Percentiles rank a stretch among this genome's conserved stretches.
These are phyloP conservation scores for Aspergillus avenaceus DNA, from an alignment of 495 filamentous ascomycete genomes.

Conservation along the genomic window DNA sequence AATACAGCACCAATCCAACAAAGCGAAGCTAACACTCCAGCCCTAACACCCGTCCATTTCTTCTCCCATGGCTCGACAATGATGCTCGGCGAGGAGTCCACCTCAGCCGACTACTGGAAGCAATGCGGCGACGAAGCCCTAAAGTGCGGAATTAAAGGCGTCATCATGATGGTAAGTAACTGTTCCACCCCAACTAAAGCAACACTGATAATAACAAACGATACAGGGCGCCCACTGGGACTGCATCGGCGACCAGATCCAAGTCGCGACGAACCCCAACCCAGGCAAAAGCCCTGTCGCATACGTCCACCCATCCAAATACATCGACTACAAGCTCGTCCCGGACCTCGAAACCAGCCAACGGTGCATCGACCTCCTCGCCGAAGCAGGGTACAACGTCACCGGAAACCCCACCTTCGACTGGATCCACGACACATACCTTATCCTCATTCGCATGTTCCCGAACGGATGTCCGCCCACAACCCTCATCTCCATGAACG, in stretches of 20 bases:
- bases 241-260: slow-evolving; percentile 39
- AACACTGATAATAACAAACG: not conserved
- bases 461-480: slow-evolving; percentile 52
- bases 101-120: slow-evolving; percentile 58
- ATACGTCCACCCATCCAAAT: slow-evolving; percentile 56
- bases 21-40: too few species aligned
- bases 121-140: slow-evolving; percentile 57
- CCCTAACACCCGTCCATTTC: slow-evolving; percentile 55
- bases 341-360: slow-evolving; percentile 48
- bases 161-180: slow-evolving; percentile 56
- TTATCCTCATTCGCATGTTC: slow-evolving; percentile 63
- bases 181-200: not conserved
- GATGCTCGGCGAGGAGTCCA: slow-evolving; percentile 60
- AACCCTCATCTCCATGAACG: slow-evolving; percentile 55
- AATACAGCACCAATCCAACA: too few species aligned
- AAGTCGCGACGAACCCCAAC: slow-evolving; percentile 52
- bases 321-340: slow-evolving; percentile 50
- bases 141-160: slow-evolving; percentile 49
- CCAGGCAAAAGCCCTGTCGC: slow-evolving; percentile 54
- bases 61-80: slow-evolving; percentile 66
- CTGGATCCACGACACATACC: slow-evolving; percentile 64
- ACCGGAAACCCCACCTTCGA: slow-evolving; percentile 47
- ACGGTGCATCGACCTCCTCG: slow-evolving; percentile 41
- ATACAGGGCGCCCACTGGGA: slow-evolving; percentile 60
- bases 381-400: slow-evolving; percentile 46